Evolutionary conservation across 2,329 filamentous ascomycete genomes (phyloP), one percentile per base, ranked within the genome.

Genomic region (Penicillium occitanis): DNA sequence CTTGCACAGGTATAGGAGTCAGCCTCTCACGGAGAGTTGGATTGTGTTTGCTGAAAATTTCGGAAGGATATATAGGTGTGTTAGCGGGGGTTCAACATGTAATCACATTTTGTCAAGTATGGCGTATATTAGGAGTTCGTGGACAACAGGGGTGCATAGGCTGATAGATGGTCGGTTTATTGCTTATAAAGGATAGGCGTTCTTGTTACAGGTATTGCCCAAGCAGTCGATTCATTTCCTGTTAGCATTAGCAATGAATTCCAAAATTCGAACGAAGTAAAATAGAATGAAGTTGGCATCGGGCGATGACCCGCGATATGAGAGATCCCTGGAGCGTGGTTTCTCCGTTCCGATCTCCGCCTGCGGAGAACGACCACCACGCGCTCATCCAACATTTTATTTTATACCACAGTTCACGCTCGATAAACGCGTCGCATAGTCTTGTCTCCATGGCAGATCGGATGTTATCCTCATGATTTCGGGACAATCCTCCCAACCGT

Each of bases 341-440:
- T 68, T 68, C 57, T 68, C 67, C 67, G 67, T 42, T 63, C 61
- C 67, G 65, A 59, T 35, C 42, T 51, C 64, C 44, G 57, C 48
- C 25, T 14, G 30, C 42, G 8, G 25, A 3, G 48, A 6, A 30
- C 25, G n/a, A 25, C 33, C 30, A 51, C 14, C 22, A 19, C 61
- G 30, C 62, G 62, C 62, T 64, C 40, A 58, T 48, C 11, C 30
- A 59, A 42, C 19, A 30, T 62, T 40, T 25, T 22, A 14, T 55
- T 25, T 40, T 19, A 57, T 33, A 53, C 33, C n/a, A 40, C 17
- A 37, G 28, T 8, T 35, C 33, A 14, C 37, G 4, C n/a, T 40
- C 14, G 10, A 28, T 11, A 37, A 25, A 55, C 53, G 25, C 28
- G 53, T 53, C 19, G 35, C 11, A 48, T 14, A 30, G 22, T 25